These are phyloP conservation scores for Starmera amethionina DNA, from an alignment of 805 yeast species.

Conservation along the genomic window DNA sequence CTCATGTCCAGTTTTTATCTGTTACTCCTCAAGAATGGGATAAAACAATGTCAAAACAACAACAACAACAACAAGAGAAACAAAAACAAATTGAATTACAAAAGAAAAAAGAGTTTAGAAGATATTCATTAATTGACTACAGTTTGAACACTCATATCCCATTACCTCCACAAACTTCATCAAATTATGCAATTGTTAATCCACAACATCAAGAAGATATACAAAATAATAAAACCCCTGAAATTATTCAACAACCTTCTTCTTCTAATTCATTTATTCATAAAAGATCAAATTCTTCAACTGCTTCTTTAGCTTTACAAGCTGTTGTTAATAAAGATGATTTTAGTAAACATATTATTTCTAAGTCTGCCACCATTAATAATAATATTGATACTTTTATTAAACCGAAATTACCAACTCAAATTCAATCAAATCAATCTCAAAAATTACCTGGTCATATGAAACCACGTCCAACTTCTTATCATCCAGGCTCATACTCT, in stretches of 20 bases:
- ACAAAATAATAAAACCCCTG: slow-evolving; percentile 1
- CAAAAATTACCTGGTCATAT: slow-evolving; percentile 31
- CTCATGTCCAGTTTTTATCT: slow-evolving; percentile 72
- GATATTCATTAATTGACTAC: slow-evolving; percentile 37
- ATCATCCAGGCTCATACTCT: slow-evolving; percentile 53
- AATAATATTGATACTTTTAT: slow-evolving; percentile 13
- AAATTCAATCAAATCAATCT: slow-evolving; percentile 8
- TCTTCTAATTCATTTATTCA: slow-evolving; percentile 17
- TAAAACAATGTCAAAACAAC: slow-evolving; percentile 17
- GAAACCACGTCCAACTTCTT: slow-evolving; percentile 77
- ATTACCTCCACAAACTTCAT: slow-evolving; percentile 61
- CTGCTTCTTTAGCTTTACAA: slow-evolving; percentile 61
- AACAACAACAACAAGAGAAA: slow-evolving; percentile 18
- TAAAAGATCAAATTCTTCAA: slow-evolving; percentile 29
- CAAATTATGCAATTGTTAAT: slow-evolving; percentile 43
- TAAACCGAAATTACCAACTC: slow-evolving; percentile 16
- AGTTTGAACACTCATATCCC: slow-evolving; percentile 30
- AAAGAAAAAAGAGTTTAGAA: slow-evolving; percentile 19
- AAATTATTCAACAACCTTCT: slow-evolving; percentile 16
- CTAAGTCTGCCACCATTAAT: slow-evolving; percentile 6
- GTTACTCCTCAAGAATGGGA: slow-evolving; percentile 93
- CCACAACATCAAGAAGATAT: not conserved
- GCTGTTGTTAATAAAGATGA: slow-evolving; percentile 64
- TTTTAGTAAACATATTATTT: slow-evolving; percentile 10
- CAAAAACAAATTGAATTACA: slow-evolving; percentile 6